Evolutionary conservation across 768 basidiomycete species (phyloP), one percentile per base, ranked within the genome.

Genomic region (Strobilomyces confusus): DNA sequence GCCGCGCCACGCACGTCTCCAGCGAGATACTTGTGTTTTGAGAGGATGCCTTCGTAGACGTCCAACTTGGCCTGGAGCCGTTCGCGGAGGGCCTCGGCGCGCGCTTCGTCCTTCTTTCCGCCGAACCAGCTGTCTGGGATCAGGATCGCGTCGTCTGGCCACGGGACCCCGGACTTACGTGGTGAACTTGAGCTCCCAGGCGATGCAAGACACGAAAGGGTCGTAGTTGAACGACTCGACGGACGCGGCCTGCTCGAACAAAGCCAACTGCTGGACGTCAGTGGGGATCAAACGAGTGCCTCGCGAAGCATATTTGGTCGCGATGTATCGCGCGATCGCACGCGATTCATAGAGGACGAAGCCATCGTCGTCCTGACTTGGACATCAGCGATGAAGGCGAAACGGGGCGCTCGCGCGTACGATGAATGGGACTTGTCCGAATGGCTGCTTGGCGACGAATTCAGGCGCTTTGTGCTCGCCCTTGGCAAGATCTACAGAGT

Each of bases 191-290:
- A 72, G 72, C 66, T 87, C 82, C 11, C 47, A 58, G 4, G 73
- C 73, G 6, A 80, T 65, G 2, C 62, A 65, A 9, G 63, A 54
- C 0, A 77, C 82, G 43, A 59, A 71, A 0, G 73, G 60, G 47
- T 84, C 75, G 54, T 84, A 87, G 63, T 83, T 75, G 57, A 65
- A 66, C 7, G 61, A 44, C 66, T 88, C 86, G 55, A 78, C 69
- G 9, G 77, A 78, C 0, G 58, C 72, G 0, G 77, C 78, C 61
- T 80, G 79, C 58, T 82, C 80, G 55, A 81, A 79, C 12, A 77
- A 64, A 2, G 77, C 81, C 9, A 63, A 45, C 11, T 67, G 66
- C 56, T 63, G 59, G 19, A 68, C 44, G 51, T 75, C 72, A 7
- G 59, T 52, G 3, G 77, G 78, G 42, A 75, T 56, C 37, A 78